Evolutionary conservation across 2,329 filamentous ascomycete genomes (phyloP), one percentile per base, ranked within the genome.

Genomic region (Botrytis pseudocinerea): DNA sequence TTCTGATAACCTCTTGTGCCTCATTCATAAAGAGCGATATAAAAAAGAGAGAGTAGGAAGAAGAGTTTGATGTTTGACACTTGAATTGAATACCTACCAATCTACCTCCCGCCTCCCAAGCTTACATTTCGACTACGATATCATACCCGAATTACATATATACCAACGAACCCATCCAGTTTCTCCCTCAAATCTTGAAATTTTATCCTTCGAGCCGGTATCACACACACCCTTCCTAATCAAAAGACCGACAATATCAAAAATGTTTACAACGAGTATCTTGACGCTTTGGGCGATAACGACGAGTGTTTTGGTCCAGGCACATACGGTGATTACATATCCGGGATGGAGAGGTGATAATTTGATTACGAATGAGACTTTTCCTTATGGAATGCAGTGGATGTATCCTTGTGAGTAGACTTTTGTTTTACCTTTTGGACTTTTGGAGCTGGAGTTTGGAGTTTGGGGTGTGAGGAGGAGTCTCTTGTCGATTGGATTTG

Each of bases 341-440:
- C 82, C 82, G 9, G 80, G 79, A 74, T 83, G 82, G 82, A 81
- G 82, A 78, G 82, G 80, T 71, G 80, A 83, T 74, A 82, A 82
- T 75, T 73, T 83, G 73, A 76, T 81, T 22, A 82, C 80, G 70
- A 82, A 82, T 74, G 78, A 76, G 28, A 81, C 80, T 3, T 82
- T 78, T 73, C 80, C 80, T 18, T 82, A 80, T 76, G 80, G 80
- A 48, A 82, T 82, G 80, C 80, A 82, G 74, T 82, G 80, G 80
- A 80, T 80, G 77, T 82, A 81, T 81, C 80, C 80, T 77, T 82
- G 80, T 82, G 74, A 80, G 80, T 80, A 76, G n/a, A 51, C 22
- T 20, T 28, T 42, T 28, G 18, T n/a, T 70, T 61, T 14, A 38
- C 32, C 2, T 25, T 6, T 32, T 48, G 38, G n/a, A 20, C 10